Conservation (phyloP, 345 rosid genomes). For the Reutealis trisperma region DNA sequence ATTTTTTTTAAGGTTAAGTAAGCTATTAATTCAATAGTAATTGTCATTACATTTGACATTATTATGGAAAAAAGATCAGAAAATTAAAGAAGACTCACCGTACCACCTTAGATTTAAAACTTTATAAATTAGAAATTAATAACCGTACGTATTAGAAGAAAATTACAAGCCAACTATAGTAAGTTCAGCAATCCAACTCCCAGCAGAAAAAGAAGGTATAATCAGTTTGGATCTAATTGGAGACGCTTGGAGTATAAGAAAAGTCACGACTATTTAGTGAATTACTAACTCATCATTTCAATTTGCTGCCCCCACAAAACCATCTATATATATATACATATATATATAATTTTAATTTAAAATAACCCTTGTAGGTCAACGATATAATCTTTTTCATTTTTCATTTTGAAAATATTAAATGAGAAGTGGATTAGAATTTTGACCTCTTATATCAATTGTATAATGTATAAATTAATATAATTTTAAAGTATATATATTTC, state of each 20-base stretch:
- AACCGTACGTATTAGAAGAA: background rate
- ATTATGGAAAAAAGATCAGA: no score
- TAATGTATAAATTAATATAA: no score
- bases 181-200: conserved; percentile 14
- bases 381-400: background rate
- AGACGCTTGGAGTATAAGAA: conserved; percentile 33
- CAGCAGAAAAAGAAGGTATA: background rate
- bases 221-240: background rate
- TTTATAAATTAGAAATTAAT: no score
- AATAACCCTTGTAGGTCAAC: background rate
- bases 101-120: no score
- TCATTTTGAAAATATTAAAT: background rate
- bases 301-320: background rate
- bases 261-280: conserved; percentile 5
- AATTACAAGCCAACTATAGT: conserved; percentile 9
- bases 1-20: no score
- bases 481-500: no score
- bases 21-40: no score
- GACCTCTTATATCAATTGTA: no score
- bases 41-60: no score
- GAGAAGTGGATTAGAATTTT: no score
- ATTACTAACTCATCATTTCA: background rate
- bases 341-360: background rate
- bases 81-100: no score
- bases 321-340: background rate